A percentile compares a stretch with the other conserved stretches of the same genome.
Conservation (phyloP, 371 early-diverging fungal species). For the Chytridium lagenaria region DNA sequence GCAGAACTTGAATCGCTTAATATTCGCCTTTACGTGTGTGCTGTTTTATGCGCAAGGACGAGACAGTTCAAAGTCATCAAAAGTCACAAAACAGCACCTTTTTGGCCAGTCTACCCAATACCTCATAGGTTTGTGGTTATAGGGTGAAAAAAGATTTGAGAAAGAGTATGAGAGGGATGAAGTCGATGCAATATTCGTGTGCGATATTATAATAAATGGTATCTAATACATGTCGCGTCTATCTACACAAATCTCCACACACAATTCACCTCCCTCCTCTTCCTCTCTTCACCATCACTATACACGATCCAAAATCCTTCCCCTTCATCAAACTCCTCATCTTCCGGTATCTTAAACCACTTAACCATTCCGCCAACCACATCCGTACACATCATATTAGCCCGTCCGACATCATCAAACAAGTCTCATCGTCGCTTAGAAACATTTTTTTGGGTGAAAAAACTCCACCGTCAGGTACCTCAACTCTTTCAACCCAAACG, state of each 20-base stretch:
- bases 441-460: background rate
- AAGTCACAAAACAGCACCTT: no score
- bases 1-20: no score
- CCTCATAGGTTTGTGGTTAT: no score
- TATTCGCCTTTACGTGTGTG: no score
- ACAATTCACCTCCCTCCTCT: background rate
- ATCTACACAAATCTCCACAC: conserved; percentile 10
- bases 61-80: no score
- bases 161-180: no score
- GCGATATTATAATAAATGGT: no score
- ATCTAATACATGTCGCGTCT: no score
- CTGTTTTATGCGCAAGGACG: no score
- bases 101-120: no score
- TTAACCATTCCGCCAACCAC: background rate
- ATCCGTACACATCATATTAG: background rate
- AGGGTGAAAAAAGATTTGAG: no score
- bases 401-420: background rate
- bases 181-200: no score
- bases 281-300: background rate
- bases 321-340: background rate
- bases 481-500: background rate
- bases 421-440: conserved; percentile 1
- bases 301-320: conserved; percentile 9
- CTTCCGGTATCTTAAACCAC: background rate
- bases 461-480: background rate